Conservation (phyloP, 1,284 basidiomycete species). For the Cryptococcus wingfieldii region DNA sequence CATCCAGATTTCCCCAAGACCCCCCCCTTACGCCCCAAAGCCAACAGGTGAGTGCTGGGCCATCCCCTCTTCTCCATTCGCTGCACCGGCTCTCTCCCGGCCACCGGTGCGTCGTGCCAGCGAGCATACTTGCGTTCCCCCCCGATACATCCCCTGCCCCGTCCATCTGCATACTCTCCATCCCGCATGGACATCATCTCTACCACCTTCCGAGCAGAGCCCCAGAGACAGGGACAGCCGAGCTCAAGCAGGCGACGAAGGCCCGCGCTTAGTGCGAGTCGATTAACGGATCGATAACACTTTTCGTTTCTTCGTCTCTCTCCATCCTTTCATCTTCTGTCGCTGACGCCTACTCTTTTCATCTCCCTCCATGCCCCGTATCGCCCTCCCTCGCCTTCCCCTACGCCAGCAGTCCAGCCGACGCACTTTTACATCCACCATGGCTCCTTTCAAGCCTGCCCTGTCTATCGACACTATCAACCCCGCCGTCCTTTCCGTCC, state of each 20-base stretch:
- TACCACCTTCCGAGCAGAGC: no score
- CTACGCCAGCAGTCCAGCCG: background rate
- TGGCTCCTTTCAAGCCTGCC: slow-evolving; percentile 22
- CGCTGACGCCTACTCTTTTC: background rate
- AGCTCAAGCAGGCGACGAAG: no score
- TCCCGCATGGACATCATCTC: no score
- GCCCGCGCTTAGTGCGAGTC: no score
- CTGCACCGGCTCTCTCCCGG: no score
- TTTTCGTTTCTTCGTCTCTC: background rate
- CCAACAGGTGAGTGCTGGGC: no score
- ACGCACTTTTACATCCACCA: slow-evolving; percentile 3
- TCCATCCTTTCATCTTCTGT: background rate
- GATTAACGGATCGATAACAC: background rate
- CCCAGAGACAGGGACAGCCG: no score
- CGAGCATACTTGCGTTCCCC: no score
- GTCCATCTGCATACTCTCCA: no score
- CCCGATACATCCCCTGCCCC: no score
- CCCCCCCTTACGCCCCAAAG: background rate
- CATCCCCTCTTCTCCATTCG: no score
- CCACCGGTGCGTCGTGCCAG: no score
- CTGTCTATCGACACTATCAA: slow-evolving; percentile 55
- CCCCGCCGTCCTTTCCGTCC: slow-evolving; percentile 76
- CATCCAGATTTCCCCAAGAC: background rate
- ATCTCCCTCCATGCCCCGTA: background rate
- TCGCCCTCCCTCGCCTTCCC: background rate